Evolutionary conservation across 2,329 filamentous ascomycete species (phyloP).

Genomic region (Gaeumannomyces tritici): DNA sequence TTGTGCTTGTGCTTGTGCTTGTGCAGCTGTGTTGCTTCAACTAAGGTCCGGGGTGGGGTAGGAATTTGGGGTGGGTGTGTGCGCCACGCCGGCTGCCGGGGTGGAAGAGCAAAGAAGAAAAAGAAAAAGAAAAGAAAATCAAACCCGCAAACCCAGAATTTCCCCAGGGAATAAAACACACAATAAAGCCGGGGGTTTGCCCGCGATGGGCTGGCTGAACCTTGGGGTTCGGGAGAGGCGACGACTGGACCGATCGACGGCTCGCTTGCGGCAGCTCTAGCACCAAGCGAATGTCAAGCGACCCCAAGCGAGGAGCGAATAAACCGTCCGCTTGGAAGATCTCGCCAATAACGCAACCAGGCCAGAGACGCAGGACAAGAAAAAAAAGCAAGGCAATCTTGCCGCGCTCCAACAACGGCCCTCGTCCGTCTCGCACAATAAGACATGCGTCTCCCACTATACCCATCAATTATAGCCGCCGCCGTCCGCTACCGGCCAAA

Average conservation of each 20-base stretch:
- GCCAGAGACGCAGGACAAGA: conserved; percentile 3
- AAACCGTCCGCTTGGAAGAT: conserved; percentile 1
- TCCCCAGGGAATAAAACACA: no score
- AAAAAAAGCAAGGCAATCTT: neutral
- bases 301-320: conserved; percentile 2
- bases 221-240: no score
- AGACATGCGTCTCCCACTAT: neutral
- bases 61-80: no score
- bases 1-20: neutral
- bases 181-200: no score
- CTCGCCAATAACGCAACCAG: conserved; percentile 1
- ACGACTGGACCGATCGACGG: neutral
- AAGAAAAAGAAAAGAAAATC: no score
- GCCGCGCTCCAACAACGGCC: no score
- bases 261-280: conserved; percentile 2
- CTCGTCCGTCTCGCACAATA: neutral
- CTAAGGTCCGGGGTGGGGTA: no score
- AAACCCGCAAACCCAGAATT: no score
- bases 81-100: no score
- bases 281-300: conserved; percentile 4
- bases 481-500: neutral
- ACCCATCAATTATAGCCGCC: neutral
- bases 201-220: no score
- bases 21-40: neutral
- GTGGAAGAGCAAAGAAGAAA: no score